A percentile compares a stretch with the other conserved stretches of the same genome.
These are phyloP conservation scores for Paecilomyces dactylethromorphus DNA, from an alignment of 2,329 filamentous ascomycete species.

Conservation along the genomic window DNA sequence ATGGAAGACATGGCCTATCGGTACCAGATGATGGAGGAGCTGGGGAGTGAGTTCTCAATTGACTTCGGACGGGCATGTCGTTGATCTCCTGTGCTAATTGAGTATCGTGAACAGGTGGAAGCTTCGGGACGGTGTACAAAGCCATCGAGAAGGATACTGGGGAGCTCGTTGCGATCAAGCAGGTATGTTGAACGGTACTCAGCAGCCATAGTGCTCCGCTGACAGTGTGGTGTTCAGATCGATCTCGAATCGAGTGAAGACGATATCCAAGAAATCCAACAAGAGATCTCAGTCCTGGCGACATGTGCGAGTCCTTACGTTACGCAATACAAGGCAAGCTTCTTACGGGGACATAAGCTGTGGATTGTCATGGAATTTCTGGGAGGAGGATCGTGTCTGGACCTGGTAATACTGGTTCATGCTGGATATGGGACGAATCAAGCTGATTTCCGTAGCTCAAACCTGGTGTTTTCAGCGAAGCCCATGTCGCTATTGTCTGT, in stretches of 20 bases:
- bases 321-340: conserved; percentile 93
- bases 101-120: conserved; percentile 59
- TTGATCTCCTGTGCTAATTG: conserved; percentile 7
- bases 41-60: conserved; percentile 66
- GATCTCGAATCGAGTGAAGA: conserved; percentile 98
- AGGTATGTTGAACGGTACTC: conserved; percentile 52
- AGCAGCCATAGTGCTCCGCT: conserved; percentile 1
- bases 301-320: conserved; percentile 92
- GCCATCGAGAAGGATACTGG: conserved; percentile 86
- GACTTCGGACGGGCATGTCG: neutral
- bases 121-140: conserved; percentile 96
- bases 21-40: conserved; percentile 93
- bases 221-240: conserved; percentile 55
- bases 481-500: conserved; percentile 89
- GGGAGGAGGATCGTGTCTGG: conserved; percentile 89
- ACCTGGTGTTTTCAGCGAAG: conserved; percentile 80
- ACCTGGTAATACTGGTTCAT: conserved; percentile 56
- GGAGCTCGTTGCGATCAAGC: conserved; percentile 93
- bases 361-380: conserved; percentile 99
- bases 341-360: conserved; percentile 90
- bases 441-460: conserved; percentile 58
- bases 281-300: conserved; percentile 90
- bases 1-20: conserved; percentile 62
- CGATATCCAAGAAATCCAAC: conserved; percentile 96
- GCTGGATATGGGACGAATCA: neutral